Percentiles rank a stretch among this genome's conserved stretches.
Conservation (phyloP, 192 early-diverging fungal species). For the Backusella morwellensis region DNA sequence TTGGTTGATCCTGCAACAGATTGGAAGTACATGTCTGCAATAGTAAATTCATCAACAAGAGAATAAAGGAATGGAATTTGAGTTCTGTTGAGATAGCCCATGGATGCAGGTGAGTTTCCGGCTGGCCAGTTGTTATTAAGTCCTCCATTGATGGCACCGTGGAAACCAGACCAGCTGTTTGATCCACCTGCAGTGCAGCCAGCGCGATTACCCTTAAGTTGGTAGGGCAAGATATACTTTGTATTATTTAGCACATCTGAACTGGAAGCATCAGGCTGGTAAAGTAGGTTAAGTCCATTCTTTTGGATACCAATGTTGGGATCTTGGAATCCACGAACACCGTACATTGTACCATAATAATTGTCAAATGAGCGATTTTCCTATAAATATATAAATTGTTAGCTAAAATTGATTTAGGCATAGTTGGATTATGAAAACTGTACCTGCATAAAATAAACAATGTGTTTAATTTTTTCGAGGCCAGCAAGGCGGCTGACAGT, state of each 20-base stretch:
- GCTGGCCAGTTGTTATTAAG: conserved; percentile 19
- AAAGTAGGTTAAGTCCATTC: conserved; percentile 20
- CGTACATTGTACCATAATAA: conserved; percentile 26
- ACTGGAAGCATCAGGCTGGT: conserved; percentile 14
- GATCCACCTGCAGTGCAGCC: conserved; percentile 25
- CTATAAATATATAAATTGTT: neutral
- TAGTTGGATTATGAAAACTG: neutral
- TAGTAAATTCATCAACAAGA: conserved; percentile 21
- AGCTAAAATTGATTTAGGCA: neutral
- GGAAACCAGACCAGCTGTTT: conserved; percentile 17
- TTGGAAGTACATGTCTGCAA: conserved; percentile 24
- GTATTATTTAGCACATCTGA: conserved; percentile 13
- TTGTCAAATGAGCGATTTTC: conserved; percentile 25
- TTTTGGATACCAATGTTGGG: conserved; percentile 25
- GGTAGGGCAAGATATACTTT: conserved; percentile 21
- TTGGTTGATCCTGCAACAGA: conserved; percentile 16
- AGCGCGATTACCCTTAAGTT: conserved; percentile 19
- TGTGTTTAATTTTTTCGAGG: conserved; percentile 24
- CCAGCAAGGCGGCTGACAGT: neutral
- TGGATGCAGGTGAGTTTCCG: conserved; percentile 18
- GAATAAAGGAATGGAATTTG: conserved; percentile 23
- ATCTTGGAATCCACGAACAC: conserved; percentile 23
- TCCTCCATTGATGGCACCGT: conserved; percentile 18
- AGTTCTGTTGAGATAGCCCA: conserved; percentile 22
- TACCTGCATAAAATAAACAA: conserved; percentile 32